Percentiles rank a stretch among this genome's conserved stretches.
Evolutionary conservation across 768 basidiomycete genomes (phyloP).

Genomic region (Lentinula edodes): DNA sequence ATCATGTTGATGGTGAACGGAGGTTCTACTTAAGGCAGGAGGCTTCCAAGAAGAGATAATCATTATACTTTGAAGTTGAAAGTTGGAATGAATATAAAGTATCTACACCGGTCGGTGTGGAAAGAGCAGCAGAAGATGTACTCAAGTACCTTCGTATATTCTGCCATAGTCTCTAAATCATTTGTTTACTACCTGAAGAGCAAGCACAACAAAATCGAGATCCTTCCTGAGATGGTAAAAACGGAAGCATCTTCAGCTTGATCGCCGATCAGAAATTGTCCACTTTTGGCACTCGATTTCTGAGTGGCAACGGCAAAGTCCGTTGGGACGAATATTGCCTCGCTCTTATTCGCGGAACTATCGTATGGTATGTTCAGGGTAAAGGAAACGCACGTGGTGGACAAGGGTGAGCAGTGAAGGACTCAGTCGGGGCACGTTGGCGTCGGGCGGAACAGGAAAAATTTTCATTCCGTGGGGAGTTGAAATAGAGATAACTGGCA

Average conservation of each 20-base stretch:
- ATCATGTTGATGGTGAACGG: background rate
- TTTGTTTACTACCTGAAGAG: too few species aligned
- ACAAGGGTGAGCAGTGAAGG: background rate
- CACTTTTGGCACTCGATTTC: background rate
- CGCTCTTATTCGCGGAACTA: background rate
- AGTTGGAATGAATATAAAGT: too few species aligned
- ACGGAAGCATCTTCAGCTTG: conserved; percentile 7
- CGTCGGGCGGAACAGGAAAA: background rate
- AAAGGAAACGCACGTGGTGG: background rate
- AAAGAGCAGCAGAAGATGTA: too few species aligned
- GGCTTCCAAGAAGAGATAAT: background rate
- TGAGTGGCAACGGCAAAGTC: background rate
- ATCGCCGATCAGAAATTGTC: conserved; percentile 6
- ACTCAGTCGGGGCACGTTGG: background rate
- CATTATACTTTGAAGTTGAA: background rate
- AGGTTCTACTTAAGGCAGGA: background rate
- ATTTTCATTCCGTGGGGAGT: background rate
- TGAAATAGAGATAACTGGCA: background rate
- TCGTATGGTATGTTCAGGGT: background rate
- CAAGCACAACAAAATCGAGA: background rate
- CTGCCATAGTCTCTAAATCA: too few species aligned
- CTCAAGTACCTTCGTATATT: too few species aligned
- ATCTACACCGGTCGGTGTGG: too few species aligned
- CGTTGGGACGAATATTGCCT: background rate
- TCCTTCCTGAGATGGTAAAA: conserved; percentile 1